Conservation (phyloP, 495 filamentous ascomycete species). For the Aspergillus wentii region DNA sequence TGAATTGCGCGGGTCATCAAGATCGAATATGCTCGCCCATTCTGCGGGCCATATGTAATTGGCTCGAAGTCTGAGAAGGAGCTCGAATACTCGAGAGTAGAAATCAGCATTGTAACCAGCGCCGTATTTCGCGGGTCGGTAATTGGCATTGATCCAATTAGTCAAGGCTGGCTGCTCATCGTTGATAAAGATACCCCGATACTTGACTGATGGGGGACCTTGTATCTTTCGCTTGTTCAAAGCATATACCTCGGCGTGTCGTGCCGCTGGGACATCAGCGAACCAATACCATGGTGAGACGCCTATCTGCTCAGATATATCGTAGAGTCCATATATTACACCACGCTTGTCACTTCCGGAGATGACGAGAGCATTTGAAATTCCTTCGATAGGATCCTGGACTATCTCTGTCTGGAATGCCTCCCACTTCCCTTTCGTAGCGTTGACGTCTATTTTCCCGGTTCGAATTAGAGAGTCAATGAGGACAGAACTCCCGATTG, state of each 20-base stretch:
- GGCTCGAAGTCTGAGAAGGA: conserved; percentile 62
- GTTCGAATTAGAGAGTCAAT: conserved; percentile 50
- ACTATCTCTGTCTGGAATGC: conserved; percentile 59
- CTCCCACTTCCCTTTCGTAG: conserved; percentile 63
- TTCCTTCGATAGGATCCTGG: conserved; percentile 51
- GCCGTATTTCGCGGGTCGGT: conserved; percentile 45
- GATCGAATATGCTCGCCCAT: conserved; percentile 66
- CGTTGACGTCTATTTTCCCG: conserved; percentile 51
- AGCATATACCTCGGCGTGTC: conserved; percentile 52
- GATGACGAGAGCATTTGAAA: conserved; percentile 59
- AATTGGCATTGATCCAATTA: conserved; percentile 60
- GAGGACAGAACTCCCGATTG: conserved; percentile 56
- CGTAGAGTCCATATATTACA: conserved; percentile 69
- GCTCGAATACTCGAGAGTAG: conserved; percentile 66
- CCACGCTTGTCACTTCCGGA: conserved; percentile 64
- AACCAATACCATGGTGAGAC: conserved; percentile 76
- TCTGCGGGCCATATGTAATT: conserved; percentile 75
- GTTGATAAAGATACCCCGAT: conserved; percentile 75
- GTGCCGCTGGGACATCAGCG: conserved; percentile 59
- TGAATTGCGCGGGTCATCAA: conserved; percentile 65
- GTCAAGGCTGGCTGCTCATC: conserved; percentile 70
- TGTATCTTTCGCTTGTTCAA: conserved; percentile 49
- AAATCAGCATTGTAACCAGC: conserved; percentile 58
- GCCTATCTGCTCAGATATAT: conserved; percentile 70
- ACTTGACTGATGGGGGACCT: conserved; percentile 62